Conservation (phyloP, 208 protist species). For the Leptomonas seymouri region DNA sequence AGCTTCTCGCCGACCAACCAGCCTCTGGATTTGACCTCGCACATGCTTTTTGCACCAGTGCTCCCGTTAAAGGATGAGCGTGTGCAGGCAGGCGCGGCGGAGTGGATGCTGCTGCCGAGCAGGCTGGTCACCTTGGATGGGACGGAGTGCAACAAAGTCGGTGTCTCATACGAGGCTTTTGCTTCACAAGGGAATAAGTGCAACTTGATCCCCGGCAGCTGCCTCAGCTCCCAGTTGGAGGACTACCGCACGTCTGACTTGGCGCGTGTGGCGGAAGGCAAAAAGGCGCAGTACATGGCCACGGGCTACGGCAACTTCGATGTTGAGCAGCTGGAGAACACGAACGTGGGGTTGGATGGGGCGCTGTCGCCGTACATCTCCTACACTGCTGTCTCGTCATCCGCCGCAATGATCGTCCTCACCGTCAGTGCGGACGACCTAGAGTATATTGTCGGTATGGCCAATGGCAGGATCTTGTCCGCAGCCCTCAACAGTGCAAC, state of each 20-base stretch:
- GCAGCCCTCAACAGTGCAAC: slow-evolving; percentile 37
- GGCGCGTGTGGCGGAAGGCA: slow-evolving; percentile 39
- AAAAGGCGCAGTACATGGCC: slow-evolving; percentile 62
- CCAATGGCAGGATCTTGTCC: slow-evolving; percentile 58
- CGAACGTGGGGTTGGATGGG: background rate
- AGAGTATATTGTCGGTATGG: slow-evolving; percentile 69
- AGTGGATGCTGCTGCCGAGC: slow-evolving; percentile 82
- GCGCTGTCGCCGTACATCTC: slow-evolving; percentile 55
- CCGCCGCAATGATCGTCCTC: slow-evolving; percentile 68
- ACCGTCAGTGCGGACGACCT: slow-evolving; percentile 78
- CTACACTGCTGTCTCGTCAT: slow-evolving; percentile 45
- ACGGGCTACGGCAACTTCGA: slow-evolving; percentile 57
- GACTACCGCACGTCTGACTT: slow-evolving; percentile 69
- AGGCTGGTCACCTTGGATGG: slow-evolving; percentile 74
- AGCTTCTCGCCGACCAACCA: slow-evolving; percentile 59
- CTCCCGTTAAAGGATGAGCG: slow-evolving; percentile 39
- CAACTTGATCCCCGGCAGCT: slow-evolving; percentile 58
- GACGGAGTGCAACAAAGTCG: slow-evolving; percentile 87
- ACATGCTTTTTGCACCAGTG: slow-evolving; percentile 80
- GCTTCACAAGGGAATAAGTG: slow-evolving; percentile 73
- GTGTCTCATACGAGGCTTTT: slow-evolving; percentile 91
- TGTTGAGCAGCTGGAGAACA: slow-evolving; percentile 17
- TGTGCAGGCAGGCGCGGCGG: slow-evolving; percentile 47
- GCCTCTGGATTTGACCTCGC: slow-evolving; percentile 54
- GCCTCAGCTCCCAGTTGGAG: slow-evolving; percentile 82